Evolutionary conservation across 768 basidiomycete genomes (phyloP).

Genomic region (Lactarius quietus): DNA sequence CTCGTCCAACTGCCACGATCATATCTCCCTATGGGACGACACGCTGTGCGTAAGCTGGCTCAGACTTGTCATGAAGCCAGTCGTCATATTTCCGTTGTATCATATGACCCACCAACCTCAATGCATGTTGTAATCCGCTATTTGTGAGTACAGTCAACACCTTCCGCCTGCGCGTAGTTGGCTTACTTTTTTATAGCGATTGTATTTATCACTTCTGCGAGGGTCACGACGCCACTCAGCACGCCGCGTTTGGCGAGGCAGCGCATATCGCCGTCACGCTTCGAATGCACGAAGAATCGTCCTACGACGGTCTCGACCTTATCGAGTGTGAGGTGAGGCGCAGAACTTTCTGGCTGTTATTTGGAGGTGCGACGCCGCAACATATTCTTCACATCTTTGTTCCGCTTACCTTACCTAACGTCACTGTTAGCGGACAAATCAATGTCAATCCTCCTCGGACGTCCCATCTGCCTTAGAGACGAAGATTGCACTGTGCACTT

Average conservation of each 20-base stretch:
- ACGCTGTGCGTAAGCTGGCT: conserved; percentile 80
- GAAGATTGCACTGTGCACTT: conserved; percentile 90
- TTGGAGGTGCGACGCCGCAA: conserved; percentile 58
- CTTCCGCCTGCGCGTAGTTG: conserved; percentile 8
- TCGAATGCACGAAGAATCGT: conserved; percentile 82
- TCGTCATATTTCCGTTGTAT: conserved; percentile 71
- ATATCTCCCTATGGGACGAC: conserved; percentile 83
- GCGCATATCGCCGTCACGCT: conserved; percentile 79
- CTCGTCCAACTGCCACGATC: conserved; percentile 85
- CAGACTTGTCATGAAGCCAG: conserved; percentile 81
- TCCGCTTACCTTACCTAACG: conserved; percentile 7
- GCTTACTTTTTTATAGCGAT: conserved; percentile 46
- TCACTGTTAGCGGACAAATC: conserved; percentile 72
- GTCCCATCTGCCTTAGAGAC: conserved; percentile 82
- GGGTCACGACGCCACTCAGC: conserved; percentile 82
- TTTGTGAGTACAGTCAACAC: conserved; percentile 53
- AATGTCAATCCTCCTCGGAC: conserved; percentile 78
- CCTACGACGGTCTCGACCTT: conserved; percentile 78
- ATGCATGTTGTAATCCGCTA: conserved; percentile 87
- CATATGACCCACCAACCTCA: conserved; percentile 80
- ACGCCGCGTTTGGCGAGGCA: conserved; percentile 85
- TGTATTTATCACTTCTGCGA: conserved; percentile 87
- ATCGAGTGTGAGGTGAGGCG: conserved; percentile 87
- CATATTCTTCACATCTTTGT: conserved; percentile 14
- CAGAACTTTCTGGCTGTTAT: conserved; percentile 84